Evolutionary conservation across 2,329 filamentous ascomycete species (phyloP), one percentile per base, ranked within the genome.

Genomic region (Aspergillus piperis): DNA sequence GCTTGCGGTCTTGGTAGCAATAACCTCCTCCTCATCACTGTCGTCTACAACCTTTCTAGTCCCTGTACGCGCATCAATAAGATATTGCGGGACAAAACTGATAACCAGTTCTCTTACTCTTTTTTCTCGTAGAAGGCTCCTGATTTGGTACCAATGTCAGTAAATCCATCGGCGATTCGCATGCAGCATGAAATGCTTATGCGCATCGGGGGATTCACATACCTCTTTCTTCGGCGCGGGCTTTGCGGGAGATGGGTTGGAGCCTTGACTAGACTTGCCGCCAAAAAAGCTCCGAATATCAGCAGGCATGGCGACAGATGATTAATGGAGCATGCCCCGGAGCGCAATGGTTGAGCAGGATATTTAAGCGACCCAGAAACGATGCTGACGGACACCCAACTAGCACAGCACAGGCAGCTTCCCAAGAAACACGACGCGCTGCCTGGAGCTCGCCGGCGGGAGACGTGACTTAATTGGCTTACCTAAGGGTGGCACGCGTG

Each of bases 211-310:
- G 59, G 55, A 60, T 69, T 62, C 73, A 52, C 69, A 59, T 75
- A 75, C 81, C 76, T 75, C 80, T 70, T 76, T 76, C 66, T 78
- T 76, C 49, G 75, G 63, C 48, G 80, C 72, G 65, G 78, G 67
- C 69, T 82, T 79, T 65, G 76, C 75, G 63, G 70, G 70, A 64
- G 76, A 76, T 61, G 84, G 82, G 51, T 82, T 77, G 15, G 84
- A 79, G 48, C 83, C 79, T 68, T 84, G 81, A 64, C 84, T 83
- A 54, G 86, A 86, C 75, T 92, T 92, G 62, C 90, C 87, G 58
- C 89, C 88, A 80, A 98, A 97, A 78, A 97, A 98, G 69, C 84
- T 92, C 72, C 93, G 86, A 71, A 97, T 98, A 77, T 98, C 94
- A 64, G 83, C 73, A 57, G 92, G 87, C 92, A 96, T 96, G 63